phyloP scores from a whole-genome alignment of 75 land plant species.

The Cunninghamia lanceolata region DNA sequence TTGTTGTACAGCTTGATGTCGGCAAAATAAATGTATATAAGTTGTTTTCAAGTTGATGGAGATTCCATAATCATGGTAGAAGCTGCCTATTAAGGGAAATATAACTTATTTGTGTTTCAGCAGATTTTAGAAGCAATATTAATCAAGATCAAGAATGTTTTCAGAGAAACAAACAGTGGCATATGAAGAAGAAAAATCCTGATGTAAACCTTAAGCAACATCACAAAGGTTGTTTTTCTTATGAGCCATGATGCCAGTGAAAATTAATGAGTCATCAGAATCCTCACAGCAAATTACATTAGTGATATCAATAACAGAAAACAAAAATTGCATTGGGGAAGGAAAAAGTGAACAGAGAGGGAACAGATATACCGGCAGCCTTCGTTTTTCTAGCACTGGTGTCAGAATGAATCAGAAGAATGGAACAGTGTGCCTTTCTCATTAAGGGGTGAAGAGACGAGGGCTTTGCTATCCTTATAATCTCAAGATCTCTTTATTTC shows the following conservation, averaged over 20 bases:
- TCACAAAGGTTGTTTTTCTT: background rate
- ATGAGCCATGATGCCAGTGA: background rate
- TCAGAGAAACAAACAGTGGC: background rate
- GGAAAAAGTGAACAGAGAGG: background rate
- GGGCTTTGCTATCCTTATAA: background rate
- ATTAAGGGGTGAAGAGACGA: background rate
- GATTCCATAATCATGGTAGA: no score
- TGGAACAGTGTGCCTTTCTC: background rate
- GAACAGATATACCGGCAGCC: background rate
- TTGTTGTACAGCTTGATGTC: no score
- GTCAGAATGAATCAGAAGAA: background rate
- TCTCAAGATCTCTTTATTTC: no score
- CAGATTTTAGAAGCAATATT: background rate
- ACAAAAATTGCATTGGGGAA: background rate
- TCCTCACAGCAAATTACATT: background rate
- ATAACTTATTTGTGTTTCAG: background rate
- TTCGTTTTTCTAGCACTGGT: background rate
- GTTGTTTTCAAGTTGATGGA: no score
- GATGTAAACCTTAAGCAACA: no score
- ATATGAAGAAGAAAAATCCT: background rate
- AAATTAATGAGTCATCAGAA: background rate
- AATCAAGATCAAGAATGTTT: background rate
- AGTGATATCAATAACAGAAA: background rate
- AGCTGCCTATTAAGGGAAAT: no score
- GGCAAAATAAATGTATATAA: no score